Base-by-base conservation (phyloP, 2,329 filamentous ascomycete species). In the Colletotrichum sp. region DNA sequence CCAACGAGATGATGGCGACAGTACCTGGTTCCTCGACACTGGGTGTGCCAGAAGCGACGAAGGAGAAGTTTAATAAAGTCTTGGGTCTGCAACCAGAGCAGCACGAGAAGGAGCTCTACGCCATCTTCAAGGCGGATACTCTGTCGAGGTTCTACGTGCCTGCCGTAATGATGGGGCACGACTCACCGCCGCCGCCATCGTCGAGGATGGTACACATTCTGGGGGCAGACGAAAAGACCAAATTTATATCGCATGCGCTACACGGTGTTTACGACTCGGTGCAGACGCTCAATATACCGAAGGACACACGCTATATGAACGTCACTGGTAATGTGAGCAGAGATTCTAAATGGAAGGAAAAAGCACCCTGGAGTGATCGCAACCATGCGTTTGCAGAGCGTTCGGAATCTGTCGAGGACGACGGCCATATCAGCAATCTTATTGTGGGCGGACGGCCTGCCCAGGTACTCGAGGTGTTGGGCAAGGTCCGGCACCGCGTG, bases 361-460 rank as follows among this genome's bases (percentile, higher is more conserved):
- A 77, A 8, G 77, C 76, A 29, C 70, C 69, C 3, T 77, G 75
- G 70, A 55, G 74, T 12, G 71, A 69, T 13, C 62, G 15, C 27
- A 76, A 78, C 25, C 49, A 39, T 6, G 30, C 30, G 12, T 16
- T 75, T 3, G 25, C 30, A 32, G 29, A 63, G 39, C 65, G 44
- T 16, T 19, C 34, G 19, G 63, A 74, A 6, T 9, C 30, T 52
- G 63, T 34, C 66, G 71, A 81, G 36, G 81, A 88, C 69, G 80
- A 86, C 22, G 87, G 88, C 27, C 89, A 87, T 25, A 97, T 98
- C 71, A 89, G 93, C 79, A 92, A 93, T 79, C 87, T 97, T 61
- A 91, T 98, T 59, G 88, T 97, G 25, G 92, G 93, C 3, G 92
- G 91, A 29, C 79, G 80, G 6, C 85, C 83, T 0, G 93, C 93